These are phyloP conservation scores for Cubamyces sp. DNA, from an alignment of 768 basidiomycete species.

Conservation along the genomic window DNA sequence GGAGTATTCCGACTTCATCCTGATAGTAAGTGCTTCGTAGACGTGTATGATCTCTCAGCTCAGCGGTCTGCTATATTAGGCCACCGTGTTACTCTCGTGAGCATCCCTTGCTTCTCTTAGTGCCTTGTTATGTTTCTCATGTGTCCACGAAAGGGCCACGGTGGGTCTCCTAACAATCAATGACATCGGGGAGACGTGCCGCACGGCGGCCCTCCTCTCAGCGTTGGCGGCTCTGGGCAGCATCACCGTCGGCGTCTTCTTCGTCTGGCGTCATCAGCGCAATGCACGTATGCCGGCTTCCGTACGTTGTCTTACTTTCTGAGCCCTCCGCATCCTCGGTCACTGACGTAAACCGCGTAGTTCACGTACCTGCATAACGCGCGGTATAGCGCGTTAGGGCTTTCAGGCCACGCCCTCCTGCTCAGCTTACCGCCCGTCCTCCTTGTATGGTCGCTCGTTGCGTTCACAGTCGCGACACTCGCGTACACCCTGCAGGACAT, in stretches of 20 bases:
- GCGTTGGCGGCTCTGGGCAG: constrained; percentile 56
- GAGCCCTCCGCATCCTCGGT: background rate
- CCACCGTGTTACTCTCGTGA: constrained; percentile 58
- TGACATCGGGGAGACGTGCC: constrained; percentile 38
- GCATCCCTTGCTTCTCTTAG: constrained; percentile 22
- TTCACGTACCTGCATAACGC: constrained; percentile 60
- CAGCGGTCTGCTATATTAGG: constrained; percentile 33
- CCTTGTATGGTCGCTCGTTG: constrained; percentile 58
- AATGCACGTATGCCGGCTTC: constrained; percentile 49
- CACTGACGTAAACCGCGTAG: constrained; percentile 31
- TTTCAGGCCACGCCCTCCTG: constrained; percentile 54
- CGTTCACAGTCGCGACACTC: constrained; percentile 51
- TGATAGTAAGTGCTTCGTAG: constrained; percentile 47
- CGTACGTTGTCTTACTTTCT: constrained; percentile 1
- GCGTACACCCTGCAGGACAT: constrained; percentile 46
- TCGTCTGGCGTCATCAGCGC: constrained; percentile 58
- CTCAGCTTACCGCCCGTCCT: constrained; percentile 56
- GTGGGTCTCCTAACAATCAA: constrained; percentile 53
- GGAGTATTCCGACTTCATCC: constrained; percentile 60
- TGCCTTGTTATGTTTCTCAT: background rate
- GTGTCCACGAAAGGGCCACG: constrained; percentile 43
- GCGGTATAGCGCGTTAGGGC: constrained; percentile 47
- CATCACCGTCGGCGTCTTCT: constrained; percentile 58
- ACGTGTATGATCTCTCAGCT: background rate
- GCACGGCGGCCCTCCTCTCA: constrained; percentile 46